phyloP scores from a whole-genome alignment of 345 rosid genomes.

The Pseudoturritis turrita region DNA sequence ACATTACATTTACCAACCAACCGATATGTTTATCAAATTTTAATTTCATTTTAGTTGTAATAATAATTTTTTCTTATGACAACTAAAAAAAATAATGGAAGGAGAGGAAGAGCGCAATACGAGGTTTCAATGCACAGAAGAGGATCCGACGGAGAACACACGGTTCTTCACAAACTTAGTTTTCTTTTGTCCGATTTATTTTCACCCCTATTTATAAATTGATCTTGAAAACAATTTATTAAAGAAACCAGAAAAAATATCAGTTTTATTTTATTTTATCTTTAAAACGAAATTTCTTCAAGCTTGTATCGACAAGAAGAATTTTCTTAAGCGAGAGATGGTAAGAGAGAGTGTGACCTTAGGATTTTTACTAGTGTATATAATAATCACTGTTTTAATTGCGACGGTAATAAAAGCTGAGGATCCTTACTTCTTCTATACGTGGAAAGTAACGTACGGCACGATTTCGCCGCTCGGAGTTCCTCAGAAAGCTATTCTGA shows the following conservation, averaged over 20 bases:
- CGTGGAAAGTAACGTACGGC: constrained; percentile 69
- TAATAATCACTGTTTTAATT: constrained; percentile 20
- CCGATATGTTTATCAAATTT: not conserved
- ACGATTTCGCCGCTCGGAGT: constrained; percentile 58
- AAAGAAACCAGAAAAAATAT: not conserved
- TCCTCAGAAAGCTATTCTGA: constrained; percentile 60
- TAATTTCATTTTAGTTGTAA: not conserved
- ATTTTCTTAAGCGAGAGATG: not conserved
- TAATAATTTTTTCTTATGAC: not conserved
- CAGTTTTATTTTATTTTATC: too few species aligned
- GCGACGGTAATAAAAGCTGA: constrained; percentile 35
- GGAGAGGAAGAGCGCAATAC: constrained; percentile 20
- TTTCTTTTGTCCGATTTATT: not conserved
- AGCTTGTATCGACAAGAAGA: not conserved
- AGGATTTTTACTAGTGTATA: constrained; percentile 4
- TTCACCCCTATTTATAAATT: not conserved
- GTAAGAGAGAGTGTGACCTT: constrained; percentile 2
- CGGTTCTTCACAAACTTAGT: constrained; percentile 7
- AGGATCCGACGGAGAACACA: constrained; percentile 13
- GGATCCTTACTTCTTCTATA: constrained; percentile 54
- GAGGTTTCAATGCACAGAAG: constrained; percentile 8
- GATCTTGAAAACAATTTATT: not conserved
- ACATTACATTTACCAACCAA: not conserved
- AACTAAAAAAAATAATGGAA: not conserved
- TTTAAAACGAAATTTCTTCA: not conserved